Evolutionary conservation across 2,329 filamentous ascomycete genomes (phyloP).

Genomic region (Cryphonectria parasitica): DNA sequence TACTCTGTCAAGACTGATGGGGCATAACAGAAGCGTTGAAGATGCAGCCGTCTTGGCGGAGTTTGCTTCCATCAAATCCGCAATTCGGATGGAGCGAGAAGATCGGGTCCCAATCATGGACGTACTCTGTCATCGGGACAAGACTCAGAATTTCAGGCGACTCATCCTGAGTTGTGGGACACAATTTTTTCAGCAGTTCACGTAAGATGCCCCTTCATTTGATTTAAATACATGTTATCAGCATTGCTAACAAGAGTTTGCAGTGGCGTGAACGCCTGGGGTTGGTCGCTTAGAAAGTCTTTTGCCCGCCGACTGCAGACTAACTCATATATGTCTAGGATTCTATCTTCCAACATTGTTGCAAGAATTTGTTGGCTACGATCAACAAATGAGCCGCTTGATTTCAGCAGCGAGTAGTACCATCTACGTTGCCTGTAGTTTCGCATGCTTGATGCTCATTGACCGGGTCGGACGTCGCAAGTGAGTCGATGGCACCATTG

Average conservation of each 20-base stretch:
- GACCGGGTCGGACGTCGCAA: slow-evolving; percentile 46
- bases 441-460: slow-evolving; percentile 44
- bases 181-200: slow-evolving; percentile 52
- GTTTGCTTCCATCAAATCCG: slow-evolving; percentile 42
- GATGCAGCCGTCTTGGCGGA: slow-evolving; percentile 38
- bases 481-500: slow-evolving; percentile 30
- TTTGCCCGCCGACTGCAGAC: background rate
- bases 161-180: slow-evolving; percentile 48
- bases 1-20: slow-evolving; percentile 60
- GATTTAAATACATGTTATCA: too few relatives aligned
- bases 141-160: slow-evolving; percentile 43
- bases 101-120: slow-evolving; percentile 40
- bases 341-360: slow-evolving; percentile 59
- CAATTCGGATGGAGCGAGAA: slow-evolving; percentile 42
- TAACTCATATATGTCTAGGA: slow-evolving; percentile 30
- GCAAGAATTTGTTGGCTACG: slow-evolving; percentile 57
- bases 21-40: slow-evolving; percentile 42
- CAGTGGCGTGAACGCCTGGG: slow-evolving; percentile 27
- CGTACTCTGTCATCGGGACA: slow-evolving; percentile 42
- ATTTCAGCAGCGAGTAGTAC: slow-evolving; percentile 57
- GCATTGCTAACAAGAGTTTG: background rate
- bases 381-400: slow-evolving; percentile 49
- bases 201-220: slow-evolving; percentile 26
- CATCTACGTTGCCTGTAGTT: slow-evolving; percentile 43
- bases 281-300: background rate